phyloP scores from a whole-genome alignment of 192 early-diverging fungal genomes.

The Phlyctochytrium arcticum region DNA sequence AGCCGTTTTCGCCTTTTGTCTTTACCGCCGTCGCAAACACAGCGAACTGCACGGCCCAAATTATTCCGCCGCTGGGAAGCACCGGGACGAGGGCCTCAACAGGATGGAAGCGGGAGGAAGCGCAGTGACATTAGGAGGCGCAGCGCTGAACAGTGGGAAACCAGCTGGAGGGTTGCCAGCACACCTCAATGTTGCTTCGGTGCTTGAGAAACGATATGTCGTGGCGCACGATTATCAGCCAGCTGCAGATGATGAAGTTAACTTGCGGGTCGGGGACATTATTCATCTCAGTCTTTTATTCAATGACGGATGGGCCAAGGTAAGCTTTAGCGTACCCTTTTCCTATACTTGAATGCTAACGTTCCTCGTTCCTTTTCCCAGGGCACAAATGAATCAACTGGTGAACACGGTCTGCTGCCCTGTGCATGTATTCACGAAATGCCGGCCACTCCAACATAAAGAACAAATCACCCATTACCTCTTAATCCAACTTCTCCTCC shows the following conservation, averaged over 20 bases:
- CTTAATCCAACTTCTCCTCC: too few species aligned
- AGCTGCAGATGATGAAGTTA: constrained; percentile 29
- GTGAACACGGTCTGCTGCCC: constrained; percentile 32
- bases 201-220: constrained; percentile 28
- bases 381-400: constrained; percentile 36
- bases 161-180: neutral
- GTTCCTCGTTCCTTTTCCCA: neutral
- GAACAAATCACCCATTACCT: too few species aligned
- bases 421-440: constrained; percentile 28
- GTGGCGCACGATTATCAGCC: constrained; percentile 28
- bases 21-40: constrained; percentile 1
- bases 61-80: neutral
- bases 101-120: neutral
- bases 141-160: neutral
- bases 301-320: constrained; percentile 29
- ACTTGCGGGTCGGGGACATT: constrained; percentile 23
- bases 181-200: constrained; percentile 13
- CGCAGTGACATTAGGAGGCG: neutral
- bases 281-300: constrained; percentile 29
- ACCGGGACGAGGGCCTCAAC: neutral
- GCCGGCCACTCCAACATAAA: neutral
- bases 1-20: neutral
- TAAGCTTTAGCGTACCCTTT: neutral
- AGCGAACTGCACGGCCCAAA: too few species aligned
- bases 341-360: neutral